Evolutionary conservation across 2,329 filamentous ascomycete species (phyloP), one percentile per base, ranked within the genome.

Genomic region (Pseudocercospora vitis): DNA sequence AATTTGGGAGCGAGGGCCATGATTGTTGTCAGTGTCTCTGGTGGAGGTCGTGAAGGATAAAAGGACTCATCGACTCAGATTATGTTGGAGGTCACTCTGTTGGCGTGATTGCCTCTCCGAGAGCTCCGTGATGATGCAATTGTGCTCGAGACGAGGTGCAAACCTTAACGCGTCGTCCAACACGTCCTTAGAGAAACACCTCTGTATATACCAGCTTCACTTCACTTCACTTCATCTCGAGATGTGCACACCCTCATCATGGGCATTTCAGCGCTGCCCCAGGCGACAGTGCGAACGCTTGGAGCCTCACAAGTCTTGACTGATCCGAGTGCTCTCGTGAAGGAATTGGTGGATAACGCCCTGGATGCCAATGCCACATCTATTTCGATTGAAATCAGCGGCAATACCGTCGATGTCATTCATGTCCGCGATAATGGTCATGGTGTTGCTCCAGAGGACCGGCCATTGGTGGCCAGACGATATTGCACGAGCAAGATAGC

Each of bases 1-100:
- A 89, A 90, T 69, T 86, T 89, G 62, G 88, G 88, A 62, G 87
- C 82, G 64, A 91, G 80, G 24, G 88, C 85, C 88, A 91, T 91
- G 2, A n/a, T n/a, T n/a, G n/a, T n/a, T n/a, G n/a, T n/a, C n/a
- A n/a, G 29, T 59, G 26, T 29, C 26, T 29, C 31, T 58, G 42
- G 24, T 44, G 37, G 12, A 23, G 29, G 14, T 18, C 3, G 21
- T 28, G 29, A 3, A 24, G 18, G 9, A 7, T 49, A 12, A 26
- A 12, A 40, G 12, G 37, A 24, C 26, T 7, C n/a, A n/a, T n/a
- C n/a, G n/a, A n/a, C n/a, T n/a, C n/a, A n/a, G n/a, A n/a, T n/a
- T n/a, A n/a, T 29, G 26, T 29, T 29, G 26, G 11, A 7, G 26
- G 6, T 29, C 11, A 11, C 6, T 29, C 6, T 29, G 26, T 11